Evolutionary conservation across 306 rosid species (phyloP), one percentile per base, ranked within the genome.

Genomic region (Quillaja saponaria): DNA sequence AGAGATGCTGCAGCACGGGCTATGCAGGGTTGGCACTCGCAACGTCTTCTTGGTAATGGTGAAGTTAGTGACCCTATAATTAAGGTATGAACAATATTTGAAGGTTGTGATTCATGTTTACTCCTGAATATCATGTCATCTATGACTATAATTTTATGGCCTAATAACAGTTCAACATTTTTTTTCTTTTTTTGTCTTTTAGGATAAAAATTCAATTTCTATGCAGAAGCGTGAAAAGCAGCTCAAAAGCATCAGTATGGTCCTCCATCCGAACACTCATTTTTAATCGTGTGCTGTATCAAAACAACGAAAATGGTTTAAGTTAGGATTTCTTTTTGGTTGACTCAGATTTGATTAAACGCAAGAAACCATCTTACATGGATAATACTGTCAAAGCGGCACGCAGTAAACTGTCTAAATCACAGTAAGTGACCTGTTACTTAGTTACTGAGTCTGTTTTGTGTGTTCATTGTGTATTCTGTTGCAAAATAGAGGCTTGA

Each of bases 1-100:
- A 85, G 99, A 71, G 90, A 87, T 78, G 97, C 99, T 65, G 99
- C 99, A 12, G 87, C 96, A 76, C 94, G 96, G 45, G 99, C 99
- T 57, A 94, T 94, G 99, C 97, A 87, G 64, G 97, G 99, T 71
- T 90, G 99, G 99, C 99, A 94, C 71, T 94, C 99, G 14, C 96
- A 91, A 45, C 95, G 96, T 59, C 86, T 94, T 75, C 89, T 87
- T 52, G 96, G 95, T 69, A 85, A 87, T 55, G 99, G 97, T 66
- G 97, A 89, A 89, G 97, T 89, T 68, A 84, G 95, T 71, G 99
- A 89, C 64, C 99, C 99, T 19, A 83, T 89, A 62, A 87, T 89
- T 45, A 92, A 89, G 95, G 99, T 92, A 34, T 72, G 80, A 34
- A 61, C 61, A 40, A 75, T 50, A 60, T 71, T 53, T 58, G 53